Evolutionary conservation across 495 filamentous ascomycete genomes (phyloP).

Genomic region (Aspergillus avenaceus): DNA sequence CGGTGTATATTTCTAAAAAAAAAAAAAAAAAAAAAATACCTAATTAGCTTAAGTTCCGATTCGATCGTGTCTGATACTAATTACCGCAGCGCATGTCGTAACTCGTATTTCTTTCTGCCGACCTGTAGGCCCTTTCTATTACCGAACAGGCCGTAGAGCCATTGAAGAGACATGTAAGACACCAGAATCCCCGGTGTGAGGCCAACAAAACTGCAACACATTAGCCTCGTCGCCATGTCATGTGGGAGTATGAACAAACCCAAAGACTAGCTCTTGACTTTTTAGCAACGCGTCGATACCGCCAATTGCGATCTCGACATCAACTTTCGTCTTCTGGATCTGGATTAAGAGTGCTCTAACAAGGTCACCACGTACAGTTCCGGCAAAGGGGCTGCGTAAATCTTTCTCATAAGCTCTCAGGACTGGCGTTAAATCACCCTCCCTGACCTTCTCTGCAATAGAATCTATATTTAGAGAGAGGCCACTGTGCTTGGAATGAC

Average conservation of each 20-base stretch:
- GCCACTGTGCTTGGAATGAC: constrained; percentile 43
- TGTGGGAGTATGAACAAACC: constrained; percentile 33
- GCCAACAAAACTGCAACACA: constrained; percentile 64
- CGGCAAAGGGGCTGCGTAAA: constrained; percentile 70
- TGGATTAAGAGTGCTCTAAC: constrained; percentile 89
- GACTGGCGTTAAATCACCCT: constrained; percentile 90
- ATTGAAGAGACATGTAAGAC: constrained; percentile 67
- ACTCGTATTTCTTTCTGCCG: constrained; percentile 57
- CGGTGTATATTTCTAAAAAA: constrained; percentile 90
- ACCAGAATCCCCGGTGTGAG: constrained; percentile 88
- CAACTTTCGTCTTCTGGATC: constrained; percentile 97
- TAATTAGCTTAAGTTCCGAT: too few relatives aligned
- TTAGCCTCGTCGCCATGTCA: constrained; percentile 16
- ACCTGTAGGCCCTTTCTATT: constrained; percentile 60
- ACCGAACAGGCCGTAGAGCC: constrained; percentile 63
- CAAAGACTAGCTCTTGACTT: constrained; percentile 96
- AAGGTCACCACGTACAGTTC: constrained; percentile 79
- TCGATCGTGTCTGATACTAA: too few relatives aligned
- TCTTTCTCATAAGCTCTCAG: constrained; percentile 88
- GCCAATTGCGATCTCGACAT: constrained; percentile 91
- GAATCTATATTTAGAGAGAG: constrained; percentile 57
- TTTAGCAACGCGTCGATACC: constrained; percentile 91
- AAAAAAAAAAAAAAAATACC: too few relatives aligned
- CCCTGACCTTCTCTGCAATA: constrained; percentile 71
- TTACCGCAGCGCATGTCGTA: constrained; percentile 69